Evolutionary conservation across 1,139 yeast genomes (phyloP).

Genomic region (Yamadazyma oceani): DNA sequence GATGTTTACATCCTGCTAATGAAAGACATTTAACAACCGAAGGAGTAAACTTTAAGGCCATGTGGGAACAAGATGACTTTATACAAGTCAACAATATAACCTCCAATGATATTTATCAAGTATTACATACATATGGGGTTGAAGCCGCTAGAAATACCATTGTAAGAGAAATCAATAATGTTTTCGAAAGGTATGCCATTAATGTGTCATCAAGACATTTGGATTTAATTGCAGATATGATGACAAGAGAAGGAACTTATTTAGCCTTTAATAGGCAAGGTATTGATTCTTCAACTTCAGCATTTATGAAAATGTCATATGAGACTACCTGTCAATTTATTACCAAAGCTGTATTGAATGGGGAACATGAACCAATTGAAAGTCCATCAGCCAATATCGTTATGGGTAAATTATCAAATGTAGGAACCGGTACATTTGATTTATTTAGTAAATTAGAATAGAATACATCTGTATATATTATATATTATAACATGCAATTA

Average conservation of each 20-base stretch:
- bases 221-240: constrained; percentile 96
- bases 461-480: constrained; percentile 14
- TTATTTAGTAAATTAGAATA: constrained; percentile 61
- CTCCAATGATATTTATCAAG: constrained; percentile 92
- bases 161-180: constrained; percentile 93
- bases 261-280: constrained; percentile 98
- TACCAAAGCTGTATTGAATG: constrained; percentile 93
- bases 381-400: constrained; percentile 96
- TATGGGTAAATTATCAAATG: constrained; percentile 84
- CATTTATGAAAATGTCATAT: constrained; percentile 98
- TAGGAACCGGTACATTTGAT: constrained; percentile 97
- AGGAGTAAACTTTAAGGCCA: constrained; percentile 95
- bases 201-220: constrained; percentile 91
- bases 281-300: constrained; percentile 91
- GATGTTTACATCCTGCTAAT: constrained; percentile 78
- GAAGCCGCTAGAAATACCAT: constrained; percentile 98
- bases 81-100: constrained; percentile 84
- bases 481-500: constrained; percentile 65
- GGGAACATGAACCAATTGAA: constrained; percentile 84
- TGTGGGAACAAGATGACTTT: constrained; percentile 98
- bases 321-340: constrained; percentile 98
- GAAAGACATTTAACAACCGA: constrained; percentile 85
- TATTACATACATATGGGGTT: constrained; percentile 90
- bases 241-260: constrained; percentile 98
- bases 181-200: constrained; percentile 95